These are phyloP conservation scores for Aspergillus novofumigatus DNA, from an alignment of 2,329 filamentous ascomycete genomes.

Conservation along the genomic window DNA sequence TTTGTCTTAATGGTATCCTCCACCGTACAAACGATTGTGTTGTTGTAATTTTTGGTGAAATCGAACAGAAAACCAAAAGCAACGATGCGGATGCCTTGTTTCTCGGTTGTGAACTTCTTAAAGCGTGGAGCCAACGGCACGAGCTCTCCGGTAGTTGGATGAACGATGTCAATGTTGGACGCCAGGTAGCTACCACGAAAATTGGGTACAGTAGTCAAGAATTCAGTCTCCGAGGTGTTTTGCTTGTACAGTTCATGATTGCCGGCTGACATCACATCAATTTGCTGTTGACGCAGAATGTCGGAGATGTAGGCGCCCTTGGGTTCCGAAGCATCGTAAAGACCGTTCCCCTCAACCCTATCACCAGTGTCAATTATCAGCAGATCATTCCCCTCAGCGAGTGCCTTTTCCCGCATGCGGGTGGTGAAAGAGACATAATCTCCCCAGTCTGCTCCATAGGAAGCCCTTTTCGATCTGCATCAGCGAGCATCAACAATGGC, in stretches of 20 bases:
- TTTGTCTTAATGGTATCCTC: slow-evolving; percentile 73
- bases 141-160: slow-evolving; percentile 64
- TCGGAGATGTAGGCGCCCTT: slow-evolving; percentile 87
- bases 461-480: slow-evolving; percentile 54
- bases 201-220: slow-evolving; percentile 73
- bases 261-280: slow-evolving; percentile 81
- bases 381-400: slow-evolving; percentile 74
- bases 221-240: slow-evolving; percentile 73
- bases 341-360: slow-evolving; percentile 85
- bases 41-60: slow-evolving; percentile 86
- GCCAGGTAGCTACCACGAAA: slow-evolving; percentile 78
- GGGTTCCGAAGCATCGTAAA: slow-evolving; percentile 85
- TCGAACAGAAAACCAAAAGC: slow-evolving; percentile 95
- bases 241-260: slow-evolving; percentile 93
- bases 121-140: slow-evolving; percentile 77
- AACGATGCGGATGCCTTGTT: slow-evolving; percentile 75
- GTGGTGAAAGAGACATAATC: slow-evolving; percentile 92
- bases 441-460: slow-evolving; percentile 95
- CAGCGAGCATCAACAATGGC: neutral
- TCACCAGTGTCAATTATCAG: slow-evolving; percentile 96
- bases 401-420: slow-evolving; percentile 74
- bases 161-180: slow-evolving; percentile 86
- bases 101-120: slow-evolving; percentile 87
- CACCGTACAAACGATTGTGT: slow-evolving; percentile 78
- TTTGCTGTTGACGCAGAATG: slow-evolving; percentile 74